phyloP scores from a whole-genome alignment of 257 asterid species.

The Linderniella brevidens region DNA sequence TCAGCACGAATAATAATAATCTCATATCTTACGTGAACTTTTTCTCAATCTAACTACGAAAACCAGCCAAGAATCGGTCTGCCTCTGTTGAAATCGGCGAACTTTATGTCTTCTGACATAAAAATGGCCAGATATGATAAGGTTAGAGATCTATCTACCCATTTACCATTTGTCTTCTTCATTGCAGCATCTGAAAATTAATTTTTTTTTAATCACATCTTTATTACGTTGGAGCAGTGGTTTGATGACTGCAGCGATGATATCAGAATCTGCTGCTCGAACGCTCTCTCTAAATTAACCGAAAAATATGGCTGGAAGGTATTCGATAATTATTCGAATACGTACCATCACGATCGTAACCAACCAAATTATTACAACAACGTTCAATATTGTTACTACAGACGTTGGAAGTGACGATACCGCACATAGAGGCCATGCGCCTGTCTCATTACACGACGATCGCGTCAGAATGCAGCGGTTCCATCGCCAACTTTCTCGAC shows the following conservation, averaged over 20 bases:
- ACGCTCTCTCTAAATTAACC: conserved; percentile 32
- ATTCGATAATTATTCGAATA: not conserved
- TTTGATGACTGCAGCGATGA: conserved; percentile 67
- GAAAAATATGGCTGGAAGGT: conserved; percentile 68
- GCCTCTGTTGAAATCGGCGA: conserved; percentile 47
- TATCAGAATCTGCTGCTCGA: conserved; percentile 50
- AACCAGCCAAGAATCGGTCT: conserved; percentile 50
- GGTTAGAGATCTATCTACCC: conserved; percentile 24
- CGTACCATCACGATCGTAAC: no score
- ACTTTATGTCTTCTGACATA: conserved; percentile 19
- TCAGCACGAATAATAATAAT: not conserved
- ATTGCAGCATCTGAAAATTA: not conserved
- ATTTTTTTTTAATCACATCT: not conserved
- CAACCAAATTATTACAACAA: no score
- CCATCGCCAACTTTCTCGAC: conserved; percentile 33
- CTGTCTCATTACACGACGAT: conserved; percentile 73
- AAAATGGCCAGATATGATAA: conserved; percentile 61
- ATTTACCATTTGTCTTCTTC: not conserved
- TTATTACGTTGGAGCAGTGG: conserved; percentile 33
- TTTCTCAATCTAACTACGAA: no score
- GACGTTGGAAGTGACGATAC: conserved; percentile 69
- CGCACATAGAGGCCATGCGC: conserved; percentile 85
- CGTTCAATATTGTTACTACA: no score
- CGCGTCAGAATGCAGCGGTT: conserved; percentile 57
- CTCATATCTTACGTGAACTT: no score